These are phyloP conservation scores for Clavispora vitiphila DNA, from an alignment of 805 yeast genomes.

Conservation along the genomic window DNA sequence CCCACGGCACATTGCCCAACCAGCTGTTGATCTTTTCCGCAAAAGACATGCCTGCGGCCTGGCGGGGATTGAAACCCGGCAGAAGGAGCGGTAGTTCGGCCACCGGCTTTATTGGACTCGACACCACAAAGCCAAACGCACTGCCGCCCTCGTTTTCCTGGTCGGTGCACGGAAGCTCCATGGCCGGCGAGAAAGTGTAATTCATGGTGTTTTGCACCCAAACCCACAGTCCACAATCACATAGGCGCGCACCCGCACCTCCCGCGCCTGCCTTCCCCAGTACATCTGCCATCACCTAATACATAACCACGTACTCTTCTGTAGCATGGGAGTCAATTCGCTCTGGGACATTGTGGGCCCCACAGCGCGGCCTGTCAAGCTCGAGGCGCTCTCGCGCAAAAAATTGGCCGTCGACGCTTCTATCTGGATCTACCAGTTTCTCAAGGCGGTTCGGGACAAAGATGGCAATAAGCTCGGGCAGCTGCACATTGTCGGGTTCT, in stretches of 20 bases:
- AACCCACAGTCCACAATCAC: background rate
- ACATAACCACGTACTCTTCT: too few relatives aligned
- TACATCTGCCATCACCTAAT: too few relatives aligned
- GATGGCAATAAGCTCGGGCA: constrained; percentile 73
- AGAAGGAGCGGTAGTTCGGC: constrained; percentile 27
- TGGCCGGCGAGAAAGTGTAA: background rate
- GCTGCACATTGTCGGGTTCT: constrained; percentile 93
- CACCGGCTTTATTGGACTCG: background rate
- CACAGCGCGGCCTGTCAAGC: constrained; percentile 81
- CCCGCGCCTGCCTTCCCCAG: too few relatives aligned
- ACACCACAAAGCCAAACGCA: background rate
- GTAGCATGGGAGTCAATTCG: constrained; percentile 87
- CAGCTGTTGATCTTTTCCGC: constrained; percentile 62
- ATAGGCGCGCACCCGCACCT: background rate
- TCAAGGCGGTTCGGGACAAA: constrained; percentile 87
- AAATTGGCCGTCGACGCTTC: constrained; percentile 94
- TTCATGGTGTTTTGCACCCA: background rate
- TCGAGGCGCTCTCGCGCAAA: constrained; percentile 77
- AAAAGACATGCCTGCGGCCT: constrained; percentile 57
- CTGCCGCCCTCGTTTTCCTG: background rate
- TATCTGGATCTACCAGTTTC: constrained; percentile 95
- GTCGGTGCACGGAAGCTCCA: background rate
- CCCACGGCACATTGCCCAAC: constrained; percentile 54
- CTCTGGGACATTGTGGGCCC: constrained; percentile 92
- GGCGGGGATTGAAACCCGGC: constrained; percentile 54